These are phyloP conservation scores for Tylopilus cervinicoccineus DNA, from an alignment of 768 basidiomycete species.

Conservation along the genomic window DNA sequence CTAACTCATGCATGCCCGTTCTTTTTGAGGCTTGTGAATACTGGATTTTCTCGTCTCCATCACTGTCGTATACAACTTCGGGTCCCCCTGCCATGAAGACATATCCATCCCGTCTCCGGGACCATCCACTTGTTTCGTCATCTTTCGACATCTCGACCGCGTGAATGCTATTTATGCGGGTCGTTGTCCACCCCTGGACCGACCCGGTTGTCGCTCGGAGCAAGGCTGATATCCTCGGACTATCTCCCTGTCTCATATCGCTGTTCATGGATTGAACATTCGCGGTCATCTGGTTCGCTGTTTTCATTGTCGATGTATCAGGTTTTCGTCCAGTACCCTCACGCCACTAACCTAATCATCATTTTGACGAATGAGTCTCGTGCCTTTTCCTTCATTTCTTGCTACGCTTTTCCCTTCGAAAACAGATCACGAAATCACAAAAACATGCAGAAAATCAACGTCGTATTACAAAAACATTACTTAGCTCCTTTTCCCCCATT, in stretches of 20 bases:
- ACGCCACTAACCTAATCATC: conserved; percentile 34
- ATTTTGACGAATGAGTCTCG: conserved; percentile 36
- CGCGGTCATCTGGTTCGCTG: conserved; percentile 22
- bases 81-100: conserved; percentile 42
- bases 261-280: conserved; percentile 38
- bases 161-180: conserved; percentile 31
- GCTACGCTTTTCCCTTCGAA: conserved; percentile 33
- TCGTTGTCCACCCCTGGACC: conserved; percentile 12
- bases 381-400: conserved; percentile 34
- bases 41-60: conserved; percentile 27
- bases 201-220: conserved; percentile 26
- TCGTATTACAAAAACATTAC: conserved; percentile 53
- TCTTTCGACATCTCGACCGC: conserved; percentile 28
- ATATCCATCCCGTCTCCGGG: conserved; percentile 64
- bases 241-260: conserved; percentile 24
- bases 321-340: conserved; percentile 29
- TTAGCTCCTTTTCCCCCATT: conserved; percentile 31
- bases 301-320: conserved; percentile 31
- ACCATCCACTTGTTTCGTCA: conserved; percentile 31
- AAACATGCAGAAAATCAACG: conserved; percentile 33
- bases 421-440: conserved; percentile 33
- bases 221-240: conserved; percentile 32
- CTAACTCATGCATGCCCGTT: conserved; percentile 34
- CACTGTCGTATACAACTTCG: conserved; percentile 22
- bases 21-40: conserved; percentile 35